Conservation (phyloP, 2,329 filamentous ascomycete species). For the Xylariales sp. region DNA sequence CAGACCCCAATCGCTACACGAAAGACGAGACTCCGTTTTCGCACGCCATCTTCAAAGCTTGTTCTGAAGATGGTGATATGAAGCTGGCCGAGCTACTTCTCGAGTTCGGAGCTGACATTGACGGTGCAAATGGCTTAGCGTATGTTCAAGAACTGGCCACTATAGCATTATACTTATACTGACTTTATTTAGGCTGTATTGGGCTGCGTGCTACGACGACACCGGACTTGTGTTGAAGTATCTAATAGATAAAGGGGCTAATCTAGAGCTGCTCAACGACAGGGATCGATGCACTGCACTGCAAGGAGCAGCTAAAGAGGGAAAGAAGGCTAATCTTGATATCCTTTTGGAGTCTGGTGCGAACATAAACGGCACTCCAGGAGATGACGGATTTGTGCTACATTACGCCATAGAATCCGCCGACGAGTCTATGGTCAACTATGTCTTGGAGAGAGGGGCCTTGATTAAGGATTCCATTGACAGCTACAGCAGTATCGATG, state of each 20-base stretch:
- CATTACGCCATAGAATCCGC: not conserved
- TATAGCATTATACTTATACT: no score
- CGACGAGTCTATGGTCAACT: not conserved
- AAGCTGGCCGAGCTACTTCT: not conserved
- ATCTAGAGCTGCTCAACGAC: no score
- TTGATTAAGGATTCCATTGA: not conserved
- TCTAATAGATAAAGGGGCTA: no score
- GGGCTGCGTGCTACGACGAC: no score
- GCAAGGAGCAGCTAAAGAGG: not conserved
- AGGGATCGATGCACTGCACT: no score
- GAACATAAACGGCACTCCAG: not conserved
- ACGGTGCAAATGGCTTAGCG: not conserved
- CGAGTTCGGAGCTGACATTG: not conserved
- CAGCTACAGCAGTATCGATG: not conserved
- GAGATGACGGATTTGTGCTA: not conserved
- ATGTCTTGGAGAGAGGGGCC: slow-evolving; percentile 2
- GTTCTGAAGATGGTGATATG: not conserved
- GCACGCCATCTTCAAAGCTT: not conserved
- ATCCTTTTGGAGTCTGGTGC: not conserved
- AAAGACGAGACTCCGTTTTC: not conserved
- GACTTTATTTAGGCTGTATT: no score
- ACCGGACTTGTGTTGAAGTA: no score
- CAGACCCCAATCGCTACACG: not conserved
- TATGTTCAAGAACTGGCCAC: no score
- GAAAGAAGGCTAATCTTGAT: not conserved